Evolutionary conservation across 768 basidiomycete species (phyloP), one percentile per base, ranked within the genome.

Genomic region (Mycena maculata): DNA sequence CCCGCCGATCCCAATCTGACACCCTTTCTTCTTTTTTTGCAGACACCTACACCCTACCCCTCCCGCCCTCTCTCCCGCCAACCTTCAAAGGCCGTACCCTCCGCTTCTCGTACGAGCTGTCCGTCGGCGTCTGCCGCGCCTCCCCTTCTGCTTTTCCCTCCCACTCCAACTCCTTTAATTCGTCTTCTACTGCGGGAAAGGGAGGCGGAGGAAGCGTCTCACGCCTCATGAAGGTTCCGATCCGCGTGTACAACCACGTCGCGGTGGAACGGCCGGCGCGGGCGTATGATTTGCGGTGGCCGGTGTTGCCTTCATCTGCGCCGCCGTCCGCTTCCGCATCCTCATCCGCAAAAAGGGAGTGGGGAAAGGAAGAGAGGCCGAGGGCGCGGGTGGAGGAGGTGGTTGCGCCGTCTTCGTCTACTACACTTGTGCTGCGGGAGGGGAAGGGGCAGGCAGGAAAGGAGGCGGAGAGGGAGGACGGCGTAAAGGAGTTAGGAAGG

Each of bases 191-290:
- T 55, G 72, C 79, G 63, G 73, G 78, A 52, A 55, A 72, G 11
- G 76, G 83, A 77, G 27, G 74, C 76, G 15, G 82, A 81, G 47
- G 81, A 78, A 88, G 87, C 72, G 82, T 83, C 61, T 92, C 93
- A 77, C 81, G 89, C 36, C 87, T 96, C 3, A 94, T 97, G 91
- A 93, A 92, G 55, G 92, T 99, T 1, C 97, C 97, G 0, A 91
- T 99, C 48, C 82, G 95, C 25, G 84, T 99, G 7, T 98, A 98
- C 79, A 96, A 94, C 63, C 84, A 96, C 69, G 93, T 98, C 63
- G 81, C 87, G 13, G 33, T 36, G 33, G 33, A 13, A 36, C 33
- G 33, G 33, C 8, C 33, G 33, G 33, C 13, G 33, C 6, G 83
- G 39, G 88, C 90, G 1, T 98, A 97, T 73, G 93, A 98, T 76